phyloP scores from a whole-genome alignment of 768 basidiomycete species.

The Naematelia encephala region DNA sequence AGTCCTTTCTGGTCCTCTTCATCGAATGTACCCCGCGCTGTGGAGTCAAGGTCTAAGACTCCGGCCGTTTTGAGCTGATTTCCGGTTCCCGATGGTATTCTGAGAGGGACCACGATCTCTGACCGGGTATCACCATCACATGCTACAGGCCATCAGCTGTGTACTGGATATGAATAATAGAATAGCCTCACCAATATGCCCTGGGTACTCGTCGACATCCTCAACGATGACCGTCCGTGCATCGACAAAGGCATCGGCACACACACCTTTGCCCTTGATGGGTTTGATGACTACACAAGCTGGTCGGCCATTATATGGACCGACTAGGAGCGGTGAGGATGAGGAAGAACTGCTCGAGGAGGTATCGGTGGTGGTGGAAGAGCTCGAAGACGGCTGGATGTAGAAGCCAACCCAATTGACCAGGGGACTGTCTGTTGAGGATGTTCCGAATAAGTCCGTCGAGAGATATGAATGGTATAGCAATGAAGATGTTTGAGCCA shows the following conservation, averaged over 20 bases:
- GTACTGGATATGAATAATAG: not conserved
- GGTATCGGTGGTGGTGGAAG: not conserved
- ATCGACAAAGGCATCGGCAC: slow-evolving; percentile 70
- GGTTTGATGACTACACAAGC: slow-evolving; percentile 77
- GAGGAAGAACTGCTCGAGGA: not conserved
- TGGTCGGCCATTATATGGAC: slow-evolving; percentile 85
- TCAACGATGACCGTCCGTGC: slow-evolving; percentile 63
- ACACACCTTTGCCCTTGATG: slow-evolving; percentile 70
- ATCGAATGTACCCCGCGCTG: slow-evolving; percentile 66
- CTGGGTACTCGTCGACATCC: slow-evolving; percentile 76
- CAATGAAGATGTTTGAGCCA: slow-evolving; percentile 76
- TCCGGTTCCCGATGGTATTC: slow-evolving; percentile 40
- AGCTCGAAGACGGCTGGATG: not conserved
- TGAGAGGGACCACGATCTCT: slow-evolving; percentile 81
- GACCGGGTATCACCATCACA: slow-evolving; percentile 88
- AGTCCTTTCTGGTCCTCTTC: slow-evolving; percentile 74
- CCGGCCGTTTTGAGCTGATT: slow-evolving; percentile 46
- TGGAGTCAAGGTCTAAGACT: slow-evolving; percentile 80
- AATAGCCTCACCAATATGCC: slow-evolving; percentile 65
- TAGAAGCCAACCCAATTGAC: slow-evolving; percentile 85
- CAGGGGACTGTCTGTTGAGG: slow-evolving; percentile 56
- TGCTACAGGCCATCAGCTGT: slow-evolving; percentile 43
- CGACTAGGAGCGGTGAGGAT: slow-evolving; percentile 58
- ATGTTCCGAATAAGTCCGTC: slow-evolving; percentile 63
- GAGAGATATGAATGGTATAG: slow-evolving; percentile 73